Conservation (phyloP, 2,329 filamentous ascomycete species). For the Pseudohalonectria lignicola region DNA sequence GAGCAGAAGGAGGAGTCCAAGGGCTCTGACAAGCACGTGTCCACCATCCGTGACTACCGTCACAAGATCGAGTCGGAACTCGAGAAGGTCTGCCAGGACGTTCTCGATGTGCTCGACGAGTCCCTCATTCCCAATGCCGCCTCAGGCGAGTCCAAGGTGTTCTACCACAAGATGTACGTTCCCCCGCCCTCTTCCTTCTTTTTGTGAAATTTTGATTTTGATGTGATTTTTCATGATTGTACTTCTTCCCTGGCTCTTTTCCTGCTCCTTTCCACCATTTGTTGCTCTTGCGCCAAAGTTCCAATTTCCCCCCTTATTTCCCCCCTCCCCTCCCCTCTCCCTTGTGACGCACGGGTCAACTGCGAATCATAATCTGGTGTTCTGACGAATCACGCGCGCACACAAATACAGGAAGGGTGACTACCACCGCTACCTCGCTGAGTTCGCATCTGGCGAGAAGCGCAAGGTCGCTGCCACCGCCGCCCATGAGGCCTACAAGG, state of each 20-base stretch:
- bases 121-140: constrained; percentile 91
- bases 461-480: constrained; percentile 79
- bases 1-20: constrained; percentile 99
- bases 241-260: not conserved
- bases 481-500: constrained; percentile 96
- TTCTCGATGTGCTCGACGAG: constrained; percentile 88
- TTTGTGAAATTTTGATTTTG: not conserved
- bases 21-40: constrained; percentile 89
- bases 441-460: constrained; percentile 89
- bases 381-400: not conserved
- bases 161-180: constrained; percentile 99
- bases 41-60: constrained; percentile 91
- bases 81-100: constrained; percentile 96
- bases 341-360: no score
- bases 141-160: constrained; percentile 97
- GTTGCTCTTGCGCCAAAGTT: no score
- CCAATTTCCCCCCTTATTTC: not conserved
- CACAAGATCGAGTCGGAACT: constrained; percentile 97
- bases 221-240: not conserved
- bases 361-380: not conserved
- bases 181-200: constrained; percentile 6
- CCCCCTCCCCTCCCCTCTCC: not conserved
- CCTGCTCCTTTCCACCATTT: no score
- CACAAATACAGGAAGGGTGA: constrained; percentile 72
- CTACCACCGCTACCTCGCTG: constrained; percentile 90